Base-by-base conservation (phyloP, 257 asterid genomes). In the Eustoma russellianum region DNA sequence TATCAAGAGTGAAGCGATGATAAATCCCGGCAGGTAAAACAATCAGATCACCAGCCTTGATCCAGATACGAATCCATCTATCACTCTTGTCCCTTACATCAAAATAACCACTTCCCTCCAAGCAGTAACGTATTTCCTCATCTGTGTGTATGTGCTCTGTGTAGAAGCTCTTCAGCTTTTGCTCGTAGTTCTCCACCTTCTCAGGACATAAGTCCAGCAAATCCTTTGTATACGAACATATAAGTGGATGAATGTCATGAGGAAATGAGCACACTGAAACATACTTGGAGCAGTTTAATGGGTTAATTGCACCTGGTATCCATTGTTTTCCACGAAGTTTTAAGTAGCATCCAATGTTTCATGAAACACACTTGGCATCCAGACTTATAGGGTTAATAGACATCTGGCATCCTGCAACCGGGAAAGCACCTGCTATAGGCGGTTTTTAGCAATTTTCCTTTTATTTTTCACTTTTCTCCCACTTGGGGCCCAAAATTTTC, bases 21-120 rank as follows among this genome's bases (percentile, higher is more conserved):
- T 88, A 87, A 68, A 88, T 88, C 69, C 96, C 96, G 1, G 90
- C 83, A 5, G 96, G 96, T 55, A 88, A 68, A 48, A 88, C 78
- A 8, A 88, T 88, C 13, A 84, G 81, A 68, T 84, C 96, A 5
- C 93, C 96, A 0, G 81, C 65, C 66, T 82, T 84, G 70, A 88
- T 78, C 76, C 67, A 66, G 71, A 84, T 73, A n/a, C 94, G 87
- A 56, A 84, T 78, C 96, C 96, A 88, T 54, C 73, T 78, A 33
- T 84, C 94, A 54, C 73, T 68, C 73, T 74, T 80, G 71, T 73
- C 84, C 67, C 94, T 57, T 13, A 84, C 86, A 53, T 88, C 96
- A 13, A 84, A 88, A 62, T 84, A 88, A 19, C 91, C 97, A 49
- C 86, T 67, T 57, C 96, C 96, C 54, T 80, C 66, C 60, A 88